These are phyloP conservation scores for Lentinus brumalis DNA, from an alignment of 768 basidiomycete genomes.

Conservation along the genomic window DNA sequence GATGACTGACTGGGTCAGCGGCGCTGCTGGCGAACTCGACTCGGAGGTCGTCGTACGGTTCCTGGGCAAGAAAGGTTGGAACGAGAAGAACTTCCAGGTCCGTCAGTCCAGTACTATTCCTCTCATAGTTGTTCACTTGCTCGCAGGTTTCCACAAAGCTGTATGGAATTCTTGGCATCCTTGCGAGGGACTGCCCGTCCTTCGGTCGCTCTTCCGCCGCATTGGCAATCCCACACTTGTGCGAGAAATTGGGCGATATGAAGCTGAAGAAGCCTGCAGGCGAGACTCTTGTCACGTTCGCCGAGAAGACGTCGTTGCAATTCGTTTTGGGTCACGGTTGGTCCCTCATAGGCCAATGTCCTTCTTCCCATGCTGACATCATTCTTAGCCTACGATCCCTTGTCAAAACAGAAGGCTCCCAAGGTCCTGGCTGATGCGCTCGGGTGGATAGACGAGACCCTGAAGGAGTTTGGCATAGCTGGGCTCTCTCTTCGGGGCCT, in stretches of 20 bases:
- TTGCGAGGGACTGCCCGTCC: constrained; percentile 78
- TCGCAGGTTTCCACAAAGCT: constrained; percentile 86
- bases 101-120: background rate
- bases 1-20: constrained; percentile 81
- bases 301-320: constrained; percentile 91
- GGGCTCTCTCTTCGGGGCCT: constrained; percentile 81
- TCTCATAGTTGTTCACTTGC: constrained; percentile 1
- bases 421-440: constrained; percentile 94
- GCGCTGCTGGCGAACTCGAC: constrained; percentile 65
- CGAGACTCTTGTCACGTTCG: constrained; percentile 78
- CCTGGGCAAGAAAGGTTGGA: constrained; percentile 91
- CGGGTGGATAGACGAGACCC: constrained; percentile 81
- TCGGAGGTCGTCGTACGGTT: constrained; percentile 88
- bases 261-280: constrained; percentile 97
- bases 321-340: constrained; percentile 92
- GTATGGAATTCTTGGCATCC: constrained; percentile 70
- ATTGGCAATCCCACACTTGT: constrained; percentile 76
- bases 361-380: background rate
- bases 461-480: constrained; percentile 89
- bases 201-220: constrained; percentile 88
- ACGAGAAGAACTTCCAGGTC: constrained; percentile 99
- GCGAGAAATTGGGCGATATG: constrained; percentile 93
- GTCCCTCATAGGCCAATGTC: constrained; percentile 24
- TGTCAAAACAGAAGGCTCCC: constrained; percentile 95
- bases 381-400: constrained; percentile 75